Evolutionary conservation across 176 grass and related monocot species (phyloP), one percentile per base, ranked within the genome.

Genomic region (Carex pumila): DNA sequence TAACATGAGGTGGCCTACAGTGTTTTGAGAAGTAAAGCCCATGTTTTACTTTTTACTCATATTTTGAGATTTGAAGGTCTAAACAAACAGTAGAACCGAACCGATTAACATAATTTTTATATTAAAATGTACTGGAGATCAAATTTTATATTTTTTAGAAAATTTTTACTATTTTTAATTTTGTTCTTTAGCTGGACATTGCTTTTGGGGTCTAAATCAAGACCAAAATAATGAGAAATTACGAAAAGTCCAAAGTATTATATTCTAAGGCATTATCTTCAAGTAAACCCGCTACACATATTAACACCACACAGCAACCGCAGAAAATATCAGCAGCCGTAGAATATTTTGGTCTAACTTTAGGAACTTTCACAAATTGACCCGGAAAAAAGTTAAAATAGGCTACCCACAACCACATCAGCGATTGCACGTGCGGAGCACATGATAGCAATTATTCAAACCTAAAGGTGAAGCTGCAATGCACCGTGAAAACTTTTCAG

Each of bases 401-500:
- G 71, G 71, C 6, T 2, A 52, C 13, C 43, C 43, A 45, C 43
- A 45, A 8, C 43, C 39, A 76, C 18, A 72, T n/a, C 13, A 60
- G 61, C 7, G 12, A 34, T 22, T 53, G 61, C 80, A 65, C 80
- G 80, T 82, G 80, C 41, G n/a, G 19, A 1, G 80, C 80, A 82
- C 80, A 8, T 82, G 80, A 30, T 18, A 25, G 2, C 21, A 32
- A 76, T 76, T 18, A 15, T 13, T 13, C 12, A 55, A 55, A 55
- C 45, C 21, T 5, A 53, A 75, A 75, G 43, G 47, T 5, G 47
- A 10, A 75, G 43, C 47, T 3, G 41, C 8, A 73, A 5, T 75
- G 19, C 68, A 71, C 53, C 7, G n/a, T 36, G n/a, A 19, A 52
- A 30, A 75, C 65, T 56, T 77, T 77, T 77, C 49, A 77, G 73